Evolutionary conservation across 179 eudicot species (phyloP), one percentile per base, ranked within the genome.

Genomic region (Silene coronaria): DNA sequence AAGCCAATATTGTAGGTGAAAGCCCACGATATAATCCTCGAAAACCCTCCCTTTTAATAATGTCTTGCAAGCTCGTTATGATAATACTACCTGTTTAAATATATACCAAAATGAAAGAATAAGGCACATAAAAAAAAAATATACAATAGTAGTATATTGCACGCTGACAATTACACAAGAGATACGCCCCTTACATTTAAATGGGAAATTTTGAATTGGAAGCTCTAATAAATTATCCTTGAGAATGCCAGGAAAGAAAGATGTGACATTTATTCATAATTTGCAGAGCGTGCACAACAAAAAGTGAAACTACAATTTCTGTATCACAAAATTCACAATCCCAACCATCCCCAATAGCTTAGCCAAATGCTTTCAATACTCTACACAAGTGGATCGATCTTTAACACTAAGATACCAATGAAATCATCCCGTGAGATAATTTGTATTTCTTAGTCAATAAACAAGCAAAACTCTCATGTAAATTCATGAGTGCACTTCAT

Each of bases 21-120:
- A 94, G 98, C 23, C 98, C 98, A 34, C 97, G 94, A 48, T 94
- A 94, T 85, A 94, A 27, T 77, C 98, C 98, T 82, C 78, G 85
- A 58, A 84, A 75, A 34, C 98, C 98, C 82, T 94, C 98, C 53
- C 62, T 88, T 67, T 83, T 85, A 69, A 94, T 71, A 65, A 94
- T 90, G 67, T 88, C 80, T 78, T 89, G 87, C 60, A 94, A 81
- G 78, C 92, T 89, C 48, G 89, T 83, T 61, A 94, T 58, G 80
- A 94, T 92, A 68, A 94, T 78, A 84, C 92, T 87, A 82, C 98
- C 98, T 94, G 89, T 74, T 66, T 1, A 60, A 55, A 55, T 24
- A 70, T 22, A 30, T 6, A 72, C 32, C 1, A 76, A 58, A 16
- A 21, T 64, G 13, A 28, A 70, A 59, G 53, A 42, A 65, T 27